phyloP scores from a whole-genome alignment of 2,329 filamentous ascomycete genomes.

The Pyrenophora seminiperda region DNA sequence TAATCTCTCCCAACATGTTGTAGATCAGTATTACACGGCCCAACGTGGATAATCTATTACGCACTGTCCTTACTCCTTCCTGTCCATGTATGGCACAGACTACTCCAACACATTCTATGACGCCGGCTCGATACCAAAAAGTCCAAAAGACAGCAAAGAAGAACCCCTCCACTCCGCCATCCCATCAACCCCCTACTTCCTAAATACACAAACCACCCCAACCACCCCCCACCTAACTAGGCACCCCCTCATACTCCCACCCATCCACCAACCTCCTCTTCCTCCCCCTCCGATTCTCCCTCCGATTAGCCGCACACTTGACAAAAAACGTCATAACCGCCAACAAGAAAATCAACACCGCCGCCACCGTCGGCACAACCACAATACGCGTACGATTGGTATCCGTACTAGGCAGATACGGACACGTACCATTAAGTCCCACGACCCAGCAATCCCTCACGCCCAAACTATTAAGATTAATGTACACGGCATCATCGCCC shows the following conservation, averaged over 20 bases:
- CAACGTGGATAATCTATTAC: no score
- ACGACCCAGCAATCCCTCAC: constrained; percentile 64
- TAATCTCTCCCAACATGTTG: no score
- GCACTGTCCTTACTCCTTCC: no score
- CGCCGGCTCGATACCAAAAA: no score
- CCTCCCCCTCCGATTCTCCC: constrained; percentile 57
- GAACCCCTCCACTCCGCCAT: no score
- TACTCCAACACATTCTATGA: no score
- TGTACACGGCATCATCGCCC: constrained; percentile 51
- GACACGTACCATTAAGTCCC: constrained; percentile 62
- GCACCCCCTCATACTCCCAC: constrained; percentile 73
- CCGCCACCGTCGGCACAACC: constrained; percentile 66
- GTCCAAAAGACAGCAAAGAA: no score
- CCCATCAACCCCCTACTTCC: no score
- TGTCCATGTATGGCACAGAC: no score
- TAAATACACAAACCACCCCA: no score
- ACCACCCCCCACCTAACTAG: constrained; percentile 41
- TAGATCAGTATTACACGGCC: no score
- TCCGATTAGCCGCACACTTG: constrained; percentile 67
- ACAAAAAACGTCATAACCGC: constrained; percentile 65
- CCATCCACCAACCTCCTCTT: constrained; percentile 57
- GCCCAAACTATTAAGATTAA: constrained; percentile 67
- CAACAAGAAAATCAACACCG: constrained; percentile 66
- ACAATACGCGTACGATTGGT: constrained; percentile 56
- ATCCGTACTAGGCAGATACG: constrained; percentile 57